Conservation (phyloP, 1,284 basidiomycete species). For the Hymenochaete sp. region DNA sequence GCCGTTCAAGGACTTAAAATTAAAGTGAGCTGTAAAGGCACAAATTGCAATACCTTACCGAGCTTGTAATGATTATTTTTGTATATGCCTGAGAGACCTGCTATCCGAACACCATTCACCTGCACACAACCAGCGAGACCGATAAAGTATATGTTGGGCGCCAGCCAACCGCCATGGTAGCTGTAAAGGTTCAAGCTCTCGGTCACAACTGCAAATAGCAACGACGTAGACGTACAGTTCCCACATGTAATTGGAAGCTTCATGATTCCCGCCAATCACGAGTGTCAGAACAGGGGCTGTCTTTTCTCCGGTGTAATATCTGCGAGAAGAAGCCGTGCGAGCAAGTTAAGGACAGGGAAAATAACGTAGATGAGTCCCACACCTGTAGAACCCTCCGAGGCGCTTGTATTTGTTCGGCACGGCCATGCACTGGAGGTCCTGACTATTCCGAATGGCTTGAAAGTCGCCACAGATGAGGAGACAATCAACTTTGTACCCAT, state of each 20-base stretch:
- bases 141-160: slow-evolving; percentile 95
- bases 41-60: slow-evolving; percentile 41
- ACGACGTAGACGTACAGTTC: slow-evolving; percentile 61
- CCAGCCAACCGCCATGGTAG: slow-evolving; percentile 93
- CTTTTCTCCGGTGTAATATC: slow-evolving; percentile 82
- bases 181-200: slow-evolving; percentile 30
- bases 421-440: slow-evolving; percentile 85
- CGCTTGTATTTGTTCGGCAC: slow-evolving; percentile 85
- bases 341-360: not conserved
- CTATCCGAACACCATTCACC: slow-evolving; percentile 80
- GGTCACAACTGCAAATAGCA: slow-evolving; percentile 4
- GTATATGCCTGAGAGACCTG: slow-evolving; percentile 91
- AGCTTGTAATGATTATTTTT: slow-evolving; percentile 71
- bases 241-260: slow-evolving; percentile 96
- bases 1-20: slow-evolving; percentile 1
- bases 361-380: slow-evolving; percentile 15
- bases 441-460: slow-evolving; percentile 81
- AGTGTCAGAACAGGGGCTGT: slow-evolving; percentile 84
- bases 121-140: slow-evolving; percentile 87
- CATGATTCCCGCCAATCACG: slow-evolving; percentile 97
- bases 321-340: slow-evolving; percentile 22
- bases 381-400: slow-evolving; percentile 77
- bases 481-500: slow-evolving; percentile 68
- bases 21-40: not conserved
- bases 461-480: slow-evolving; percentile 95